Percentiles rank a stretch among this genome's conserved stretches.
phyloP scores from a whole-genome alignment of 371 early-diverging fungal genomes.

The Mortierella sp. region DNA sequence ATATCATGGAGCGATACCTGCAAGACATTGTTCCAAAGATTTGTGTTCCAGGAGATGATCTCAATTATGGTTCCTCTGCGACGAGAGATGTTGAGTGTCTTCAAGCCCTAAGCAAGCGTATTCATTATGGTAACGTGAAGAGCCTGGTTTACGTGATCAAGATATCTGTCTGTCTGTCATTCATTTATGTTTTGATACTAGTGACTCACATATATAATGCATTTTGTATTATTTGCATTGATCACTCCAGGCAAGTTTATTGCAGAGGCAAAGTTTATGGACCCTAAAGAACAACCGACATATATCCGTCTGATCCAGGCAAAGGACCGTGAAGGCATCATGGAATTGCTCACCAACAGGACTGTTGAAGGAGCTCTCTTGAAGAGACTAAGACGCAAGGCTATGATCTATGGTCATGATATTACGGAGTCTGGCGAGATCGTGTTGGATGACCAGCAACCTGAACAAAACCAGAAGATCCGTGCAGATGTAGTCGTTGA shows the following conservation, averaged over 20 bases:
- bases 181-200: not conserved
- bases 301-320: slow-evolving; percentile 88
- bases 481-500: slow-evolving; percentile 85
- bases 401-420: slow-evolving; percentile 93
- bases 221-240: not conserved
- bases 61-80: slow-evolving; percentile 92
- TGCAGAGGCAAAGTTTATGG: slow-evolving; percentile 95
- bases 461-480: slow-evolving; percentile 61
- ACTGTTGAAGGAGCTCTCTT: slow-evolving; percentile 87
- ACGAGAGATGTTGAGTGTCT: slow-evolving; percentile 94
- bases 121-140: slow-evolving; percentile 86
- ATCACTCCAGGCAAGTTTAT: slow-evolving; percentile 86
- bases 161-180: not conserved
- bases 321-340: slow-evolving; percentile 82
- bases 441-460: slow-evolving; percentile 27
- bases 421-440: slow-evolving; percentile 60
- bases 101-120: slow-evolving; percentile 92
- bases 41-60: slow-evolving; percentile 78
- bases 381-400: slow-evolving; percentile 87
- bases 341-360: slow-evolving; percentile 87
- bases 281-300: slow-evolving; percentile 75
- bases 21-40: slow-evolving; percentile 79
- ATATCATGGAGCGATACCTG: slow-evolving; percentile 84
- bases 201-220: not conserved
- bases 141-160: not conserved